A percentile compares a stretch with the other conserved stretches of the same genome.
Evolutionary conservation across 148 eudicot species (phyloP).

Genomic region (Pouteria glomerata): DNA sequence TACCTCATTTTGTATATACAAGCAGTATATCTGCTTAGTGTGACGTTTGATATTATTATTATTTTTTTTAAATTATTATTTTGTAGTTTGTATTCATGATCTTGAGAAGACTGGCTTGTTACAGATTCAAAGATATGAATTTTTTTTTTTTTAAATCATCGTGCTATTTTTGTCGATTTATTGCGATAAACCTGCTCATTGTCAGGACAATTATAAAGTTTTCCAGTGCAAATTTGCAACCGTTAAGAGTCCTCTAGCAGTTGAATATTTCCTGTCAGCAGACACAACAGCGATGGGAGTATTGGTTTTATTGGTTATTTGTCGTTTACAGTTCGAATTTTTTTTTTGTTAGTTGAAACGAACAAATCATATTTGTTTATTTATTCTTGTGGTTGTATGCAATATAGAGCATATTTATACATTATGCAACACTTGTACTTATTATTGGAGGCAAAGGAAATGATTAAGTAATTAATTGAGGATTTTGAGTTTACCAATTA

Average conservation of each 20-base stretch:
- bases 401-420: too few relatives aligned
- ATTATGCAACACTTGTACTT: too few relatives aligned
- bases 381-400: too few relatives aligned
- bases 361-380: too few relatives aligned
- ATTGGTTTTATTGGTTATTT: not conserved
- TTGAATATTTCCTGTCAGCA: not conserved
- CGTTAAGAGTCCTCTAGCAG: not conserved
- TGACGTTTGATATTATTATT: not conserved
- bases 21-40: not conserved
- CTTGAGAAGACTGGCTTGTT: not conserved
- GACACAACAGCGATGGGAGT: not conserved
- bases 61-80: not conserved
- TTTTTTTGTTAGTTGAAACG: not conserved
- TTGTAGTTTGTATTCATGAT: not conserved
- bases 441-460: too few relatives aligned
- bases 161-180: not conserved
- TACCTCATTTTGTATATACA: not conserved
- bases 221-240: not conserved
- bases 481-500: too few relatives aligned
- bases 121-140: not conserved
- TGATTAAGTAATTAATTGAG: too few relatives aligned
- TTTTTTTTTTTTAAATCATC: not conserved
- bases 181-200: not conserved
- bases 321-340: not conserved
- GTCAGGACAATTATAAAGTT: not conserved